Percentiles rank a stretch among this genome's conserved stretches.
These are phyloP conservation scores for Rostrohypoxylon terebratum DNA, from an alignment of 495 filamentous ascomycete species.

Conservation along the genomic window DNA sequence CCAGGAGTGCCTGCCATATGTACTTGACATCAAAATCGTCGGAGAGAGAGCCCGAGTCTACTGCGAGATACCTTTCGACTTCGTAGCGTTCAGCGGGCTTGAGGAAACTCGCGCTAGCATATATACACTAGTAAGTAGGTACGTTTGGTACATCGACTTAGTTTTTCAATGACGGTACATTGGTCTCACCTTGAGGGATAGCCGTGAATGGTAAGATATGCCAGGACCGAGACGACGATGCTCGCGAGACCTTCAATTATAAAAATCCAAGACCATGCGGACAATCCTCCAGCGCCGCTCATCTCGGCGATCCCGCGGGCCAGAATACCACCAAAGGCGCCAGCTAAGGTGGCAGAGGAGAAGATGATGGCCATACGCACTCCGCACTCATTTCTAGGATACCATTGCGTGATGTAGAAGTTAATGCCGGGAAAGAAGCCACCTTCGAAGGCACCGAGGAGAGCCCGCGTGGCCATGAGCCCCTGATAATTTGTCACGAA, in stretches of 20 bases:
- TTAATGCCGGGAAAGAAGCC: slow-evolving; percentile 75
- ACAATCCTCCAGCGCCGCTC: slow-evolving; percentile 65
- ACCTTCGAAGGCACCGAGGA: slow-evolving; percentile 74
- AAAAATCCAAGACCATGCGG: slow-evolving; percentile 63
- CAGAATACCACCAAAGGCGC: slow-evolving; percentile 76
- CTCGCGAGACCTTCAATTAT: slow-evolving; percentile 70
- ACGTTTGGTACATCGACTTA: background rate
- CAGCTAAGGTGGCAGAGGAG: slow-evolving; percentile 67
- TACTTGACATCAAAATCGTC: slow-evolving; percentile 77
- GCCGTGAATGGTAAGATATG: slow-evolving; percentile 68
- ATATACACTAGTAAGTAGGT: background rate
- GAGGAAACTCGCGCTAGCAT: slow-evolving; percentile 61
- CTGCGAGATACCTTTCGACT: slow-evolving; percentile 61
- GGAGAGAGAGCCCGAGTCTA: slow-evolving; percentile 71
- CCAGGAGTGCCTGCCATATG: slow-evolving; percentile 71
- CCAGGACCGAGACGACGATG: slow-evolving; percentile 57
- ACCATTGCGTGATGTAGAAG: slow-evolving; percentile 85
- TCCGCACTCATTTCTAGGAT: slow-evolving; percentile 55
- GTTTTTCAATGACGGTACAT: background rate
- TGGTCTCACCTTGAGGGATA: slow-evolving; percentile 63
- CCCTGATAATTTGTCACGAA: slow-evolving; percentile 64
- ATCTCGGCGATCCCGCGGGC: slow-evolving; percentile 73
- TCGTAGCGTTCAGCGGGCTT: slow-evolving; percentile 60
- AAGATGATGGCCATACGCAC: slow-evolving; percentile 68
- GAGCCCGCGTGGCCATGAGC: slow-evolving; percentile 68